Evolutionary conservation across 768 basidiomycete species (phyloP).

Genomic region (Polyporus arcularius): DNA sequence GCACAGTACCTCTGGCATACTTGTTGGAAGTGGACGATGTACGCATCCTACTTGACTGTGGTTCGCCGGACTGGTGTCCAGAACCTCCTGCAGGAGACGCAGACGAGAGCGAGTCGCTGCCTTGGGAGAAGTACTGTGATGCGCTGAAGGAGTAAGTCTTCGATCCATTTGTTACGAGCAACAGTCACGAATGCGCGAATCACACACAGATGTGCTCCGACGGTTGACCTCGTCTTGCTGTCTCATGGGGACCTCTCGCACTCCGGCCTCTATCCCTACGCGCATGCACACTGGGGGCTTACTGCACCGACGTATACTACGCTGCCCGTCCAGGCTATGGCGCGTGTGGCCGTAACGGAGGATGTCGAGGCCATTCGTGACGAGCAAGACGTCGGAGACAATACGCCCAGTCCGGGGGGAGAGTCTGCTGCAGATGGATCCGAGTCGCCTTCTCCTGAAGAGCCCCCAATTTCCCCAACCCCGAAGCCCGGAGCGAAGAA

Average conservation of each 20-base stretch:
- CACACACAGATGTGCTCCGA: conserved; percentile 64
- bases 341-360: conserved; percentile 85
- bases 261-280: conserved; percentile 91
- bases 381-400: conserved; percentile 67
- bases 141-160: conserved; percentile 63
- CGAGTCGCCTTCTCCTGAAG: conserved; percentile 25
- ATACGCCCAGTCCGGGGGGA: not conserved
- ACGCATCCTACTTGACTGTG: conserved; percentile 91
- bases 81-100: conserved; percentile 41
- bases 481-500: conserved; percentile 24
- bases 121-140: conserved; percentile 68
- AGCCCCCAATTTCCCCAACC: conserved; percentile 14
- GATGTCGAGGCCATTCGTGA: conserved; percentile 82
- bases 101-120: conserved; percentile 33
- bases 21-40: conserved; percentile 94
- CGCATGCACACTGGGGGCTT: conserved; percentile 83
- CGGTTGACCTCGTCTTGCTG: conserved; percentile 86
- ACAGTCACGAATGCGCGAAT: not conserved
- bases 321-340: conserved; percentile 95
- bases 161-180: not conserved
- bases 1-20: conserved; percentile 72
- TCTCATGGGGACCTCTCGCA: conserved; percentile 93
- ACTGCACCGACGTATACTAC: conserved; percentile 93
- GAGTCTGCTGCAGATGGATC: conserved; percentile 19
- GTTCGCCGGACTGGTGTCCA: conserved; percentile 84